A percentile compares a stretch with the other conserved stretches of the same genome.
These are phyloP conservation scores for Fusarium armeniacum DNA, from an alignment of 2,329 filamentous ascomycete species.

Conservation along the genomic window DNA sequence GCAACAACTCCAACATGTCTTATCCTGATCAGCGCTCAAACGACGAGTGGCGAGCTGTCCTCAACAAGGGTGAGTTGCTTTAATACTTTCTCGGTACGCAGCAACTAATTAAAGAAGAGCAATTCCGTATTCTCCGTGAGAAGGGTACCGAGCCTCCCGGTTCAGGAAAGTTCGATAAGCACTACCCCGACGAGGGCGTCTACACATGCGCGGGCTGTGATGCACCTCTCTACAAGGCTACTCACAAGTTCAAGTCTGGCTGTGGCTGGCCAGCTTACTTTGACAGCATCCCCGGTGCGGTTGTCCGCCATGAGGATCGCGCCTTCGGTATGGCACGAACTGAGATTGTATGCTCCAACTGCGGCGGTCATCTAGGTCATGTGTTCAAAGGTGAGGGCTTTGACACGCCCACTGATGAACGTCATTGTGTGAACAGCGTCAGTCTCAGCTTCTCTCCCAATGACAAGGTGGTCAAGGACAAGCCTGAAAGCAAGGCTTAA, in stretches of 20 bases:
- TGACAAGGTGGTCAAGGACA: conserved; percentile 63
- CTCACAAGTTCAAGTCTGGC: conserved; percentile 94
- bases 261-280: conserved; percentile 99
- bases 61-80: conserved; percentile 67
- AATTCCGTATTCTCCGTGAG: conserved; percentile 92
- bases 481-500: conserved; percentile 56
- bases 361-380: conserved; percentile 94
- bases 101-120: conserved; percentile 70
- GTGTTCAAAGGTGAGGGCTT: conserved; percentile 94
- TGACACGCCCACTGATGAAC: conserved; percentile 89
- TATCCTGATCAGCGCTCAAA: conserved; percentile 86
- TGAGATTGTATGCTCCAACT: conserved; percentile 95
- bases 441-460: conserved; percentile 84
- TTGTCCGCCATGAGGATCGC: conserved; percentile 83
- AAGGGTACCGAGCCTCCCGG: conserved; percentile 90
- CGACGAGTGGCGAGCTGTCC: conserved; percentile 89
- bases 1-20: conserved; percentile 70
- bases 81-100: background rate
- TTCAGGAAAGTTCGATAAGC: conserved; percentile 88
- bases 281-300: conserved; percentile 91
- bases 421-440: conserved; percentile 96
- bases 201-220: conserved; percentile 91
- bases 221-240: conserved; percentile 90
- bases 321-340: conserved; percentile 86
- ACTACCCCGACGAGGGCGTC: conserved; percentile 79